Evolutionary conservation across 768 basidiomycete genomes (phyloP), one percentile per base, ranked within the genome.

Genomic region (Ramaria rubella): DNA sequence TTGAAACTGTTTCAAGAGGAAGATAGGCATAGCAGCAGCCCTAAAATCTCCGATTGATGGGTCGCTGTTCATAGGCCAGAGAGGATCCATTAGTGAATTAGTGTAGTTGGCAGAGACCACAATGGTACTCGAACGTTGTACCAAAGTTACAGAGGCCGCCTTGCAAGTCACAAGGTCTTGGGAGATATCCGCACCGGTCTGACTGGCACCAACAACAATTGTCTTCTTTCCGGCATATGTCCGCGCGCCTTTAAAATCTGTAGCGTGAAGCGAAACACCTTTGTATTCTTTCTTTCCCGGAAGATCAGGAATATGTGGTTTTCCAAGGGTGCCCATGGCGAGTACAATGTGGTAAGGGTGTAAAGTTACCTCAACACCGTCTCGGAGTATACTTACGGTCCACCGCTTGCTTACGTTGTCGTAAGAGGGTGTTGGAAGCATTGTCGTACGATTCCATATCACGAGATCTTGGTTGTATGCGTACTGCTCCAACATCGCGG

Each of bases 401-500:
- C 75, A 77, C 38, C 62, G 62, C 44, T 66, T 67, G 1, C 60
- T 55, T 2, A 30, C 29, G n/a, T 55, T 23, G 61, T 77, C 67
- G 60, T 75, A 77, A 17, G 24, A 60, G 3, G 76, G 71, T 7
- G 55, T 58, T 0, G 73, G 69, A 1, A 70, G 54, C 6, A 70
- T 61, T 11, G 60, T 60, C 4, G 74, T 68, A 30, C 65, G 64
- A 12, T 70, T 75, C 77, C 77, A 79, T 4, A 78, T 68, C 8
- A 70, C 63, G 11, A 78, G 64, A 50, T 78, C 77, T 58, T 75
- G 75, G 4, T 66, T 62, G 4, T 61, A 51, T 1, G 65, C 72
- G 56, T 78, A 78, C 19, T 71, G 66, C 60, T 78, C 74, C 14
- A 78, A 54, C 74, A 74, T 77, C 61, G 73, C 67, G 0, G 75